Percentiles rank a stretch among this genome's conserved stretches.
These are phyloP conservation scores for Trypanosoma melophagium DNA, from an alignment of 208 protist genomes.

Conservation along the genomic window DNA sequence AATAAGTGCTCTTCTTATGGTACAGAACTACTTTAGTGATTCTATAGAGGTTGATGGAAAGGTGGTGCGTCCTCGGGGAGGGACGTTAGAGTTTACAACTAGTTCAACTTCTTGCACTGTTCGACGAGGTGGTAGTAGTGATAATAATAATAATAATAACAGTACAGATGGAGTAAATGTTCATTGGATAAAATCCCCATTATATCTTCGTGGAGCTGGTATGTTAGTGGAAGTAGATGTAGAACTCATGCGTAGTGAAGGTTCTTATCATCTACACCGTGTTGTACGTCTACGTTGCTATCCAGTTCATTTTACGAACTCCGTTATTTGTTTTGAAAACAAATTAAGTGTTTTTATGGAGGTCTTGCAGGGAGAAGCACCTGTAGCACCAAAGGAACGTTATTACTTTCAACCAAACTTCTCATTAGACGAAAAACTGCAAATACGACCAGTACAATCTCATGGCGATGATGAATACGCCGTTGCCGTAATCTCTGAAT, in stretches of 20 bases:
- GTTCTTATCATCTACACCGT: constrained; percentile 42
- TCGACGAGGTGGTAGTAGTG: constrained; percentile 12
- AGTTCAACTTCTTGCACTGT: constrained; percentile 26
- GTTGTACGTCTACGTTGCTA: constrained; percentile 57
- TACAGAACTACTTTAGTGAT: constrained; percentile 60
- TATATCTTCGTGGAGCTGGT: constrained; percentile 56
- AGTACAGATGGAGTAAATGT: constrained; percentile 35
- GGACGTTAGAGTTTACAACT: constrained; percentile 41
- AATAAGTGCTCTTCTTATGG: constrained; percentile 36
- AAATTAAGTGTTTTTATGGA: constrained; percentile 46
- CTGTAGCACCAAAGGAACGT: constrained; percentile 36
- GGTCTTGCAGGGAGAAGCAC: constrained; percentile 21
- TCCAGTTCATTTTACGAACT: constrained; percentile 59
- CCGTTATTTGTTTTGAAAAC: constrained; percentile 83
- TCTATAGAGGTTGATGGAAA: constrained; percentile 26
- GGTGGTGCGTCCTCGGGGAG: constrained; percentile 39
- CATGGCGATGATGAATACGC: constrained; percentile 28
- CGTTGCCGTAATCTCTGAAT: constrained; percentile 21
- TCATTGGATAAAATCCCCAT: constrained; percentile 50
- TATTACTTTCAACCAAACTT: constrained; percentile 55
- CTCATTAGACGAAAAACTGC: constrained; percentile 40
- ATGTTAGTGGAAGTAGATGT: constrained; percentile 62
- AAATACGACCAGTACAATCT: constrained; percentile 41
- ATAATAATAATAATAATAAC: constrained; percentile 17
- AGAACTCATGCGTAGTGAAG: constrained; percentile 29